Base-by-base conservation (phyloP, 2,329 filamentous ascomycete genomes). In the Clarireedia homoeocarpa region DNA sequence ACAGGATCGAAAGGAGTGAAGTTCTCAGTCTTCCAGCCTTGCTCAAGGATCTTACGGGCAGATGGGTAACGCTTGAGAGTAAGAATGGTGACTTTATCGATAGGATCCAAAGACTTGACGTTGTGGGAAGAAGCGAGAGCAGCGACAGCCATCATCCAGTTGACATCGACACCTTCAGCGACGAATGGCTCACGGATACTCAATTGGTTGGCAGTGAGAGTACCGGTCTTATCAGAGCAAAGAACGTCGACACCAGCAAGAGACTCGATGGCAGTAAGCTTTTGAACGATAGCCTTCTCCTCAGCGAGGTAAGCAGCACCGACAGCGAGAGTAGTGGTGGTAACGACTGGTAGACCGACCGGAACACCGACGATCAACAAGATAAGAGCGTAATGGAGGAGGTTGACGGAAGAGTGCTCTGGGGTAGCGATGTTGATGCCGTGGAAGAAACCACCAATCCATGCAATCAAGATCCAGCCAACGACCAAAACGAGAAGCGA, bases 141-240 rank as follows among this genome's bases (percentile, higher is more conserved):
- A 58, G 86, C 86, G 59, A 88, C 86, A 62, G 86, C 85, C 86
- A 89, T 89, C 85, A 89, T 89, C 85, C 85, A 89, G 77, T 89
- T 86, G 71, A 89, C 82, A 72, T 89, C 85, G 69, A 88, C 82
- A 65, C 86, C 86, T 71, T 89, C 86, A 59, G 84, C 82, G 58
- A 89, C 85, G 73, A 85, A 89, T 20, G 86, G 86, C 69, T 89
- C 86, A 70, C 86, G 85, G 68, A 89, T 86, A 67, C 81, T 85
- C 53, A 89, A 79, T 76, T 89, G 85, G 72, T 87, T 87, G 64
- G 84, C 84, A 57, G 84, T 87, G 65, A 89, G 78, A 36, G 86
- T 90, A 76, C 86, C 86, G 47, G 86, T 89, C 81, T 90, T 89
- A 75, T 90, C 86, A 66, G 86, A 89, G 78, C 86, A 90, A 62